Evolutionary conservation across 441 rosid species (phyloP).

Genomic region (Erysimum pusillum): DNA sequence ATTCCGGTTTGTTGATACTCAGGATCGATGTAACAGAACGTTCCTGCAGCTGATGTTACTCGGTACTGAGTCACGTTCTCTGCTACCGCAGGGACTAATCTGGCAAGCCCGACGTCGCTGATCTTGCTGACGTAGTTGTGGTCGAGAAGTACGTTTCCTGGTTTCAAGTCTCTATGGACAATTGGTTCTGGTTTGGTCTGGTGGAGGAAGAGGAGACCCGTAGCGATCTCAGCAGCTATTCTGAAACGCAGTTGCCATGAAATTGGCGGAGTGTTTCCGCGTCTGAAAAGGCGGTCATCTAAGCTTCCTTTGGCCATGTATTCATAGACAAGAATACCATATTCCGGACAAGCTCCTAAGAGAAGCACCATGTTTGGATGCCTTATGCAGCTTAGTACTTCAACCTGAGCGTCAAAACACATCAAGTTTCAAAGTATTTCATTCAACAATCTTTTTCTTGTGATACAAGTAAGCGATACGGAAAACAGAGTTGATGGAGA

Average conservation of each 20-base stretch:
- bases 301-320: constrained; percentile 80
- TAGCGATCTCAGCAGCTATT: constrained; percentile 73
- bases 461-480: constrained; percentile 2
- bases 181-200: constrained; percentile 79
- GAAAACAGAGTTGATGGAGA: background rate
- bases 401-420: constrained; percentile 52
- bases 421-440: background rate
- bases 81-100: constrained; percentile 73
- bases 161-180: constrained; percentile 79
- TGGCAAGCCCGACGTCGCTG: constrained; percentile 71
- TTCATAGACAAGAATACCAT: constrained; percentile 72
- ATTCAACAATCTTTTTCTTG: constrained; percentile 10
- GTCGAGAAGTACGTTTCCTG: constrained; percentile 78
- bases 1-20: constrained; percentile 83
- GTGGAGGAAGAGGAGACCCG: constrained; percentile 69
- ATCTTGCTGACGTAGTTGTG: constrained; percentile 72
- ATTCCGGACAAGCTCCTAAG: constrained; percentile 79
- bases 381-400: constrained; percentile 72
- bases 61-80: constrained; percentile 65
- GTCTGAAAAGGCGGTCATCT: constrained; percentile 64
- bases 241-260: constrained; percentile 77
- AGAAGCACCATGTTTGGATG: constrained; percentile 92
- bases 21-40: constrained; percentile 79
- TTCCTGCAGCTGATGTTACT: constrained; percentile 73
- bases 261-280: constrained; percentile 59